Percentiles rank a stretch among this genome's conserved stretches.
Conservation (phyloP, 441 rosid species). For the Jatropha podagrica region DNA sequence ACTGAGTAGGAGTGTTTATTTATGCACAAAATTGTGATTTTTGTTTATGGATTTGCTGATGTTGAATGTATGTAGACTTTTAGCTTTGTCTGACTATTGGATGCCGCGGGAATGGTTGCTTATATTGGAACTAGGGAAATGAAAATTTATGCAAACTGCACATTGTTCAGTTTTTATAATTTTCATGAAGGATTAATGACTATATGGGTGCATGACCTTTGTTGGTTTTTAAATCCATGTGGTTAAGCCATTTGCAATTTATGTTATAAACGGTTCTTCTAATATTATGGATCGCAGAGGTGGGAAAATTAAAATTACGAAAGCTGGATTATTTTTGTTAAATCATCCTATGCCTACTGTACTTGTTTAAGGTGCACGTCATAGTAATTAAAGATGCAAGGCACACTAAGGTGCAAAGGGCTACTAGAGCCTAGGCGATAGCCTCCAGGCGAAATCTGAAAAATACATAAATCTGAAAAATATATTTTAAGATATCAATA, state of each 20-base stretch:
- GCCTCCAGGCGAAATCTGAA: no score
- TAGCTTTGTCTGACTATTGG: neutral
- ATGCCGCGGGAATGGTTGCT: neutral
- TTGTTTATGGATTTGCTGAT: neutral
- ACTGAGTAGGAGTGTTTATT: neutral
- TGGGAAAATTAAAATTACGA: no score
- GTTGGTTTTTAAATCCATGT: no score
- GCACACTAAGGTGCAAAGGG: no score
- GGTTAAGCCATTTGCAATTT: no score
- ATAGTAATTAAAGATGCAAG: no score
- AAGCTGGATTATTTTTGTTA: no score
- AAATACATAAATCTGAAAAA: no score
- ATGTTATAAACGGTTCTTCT: no score
- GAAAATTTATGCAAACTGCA: neutral
- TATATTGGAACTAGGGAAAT: neutral
- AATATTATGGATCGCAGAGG: no score
- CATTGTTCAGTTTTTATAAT: neutral
- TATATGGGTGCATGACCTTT: neutral
- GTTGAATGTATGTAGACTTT: neutral
- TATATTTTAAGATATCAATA: no score
- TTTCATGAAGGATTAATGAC: neutral
- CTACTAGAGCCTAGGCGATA: no score
- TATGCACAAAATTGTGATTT: neutral
- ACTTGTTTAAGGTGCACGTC: neutral
- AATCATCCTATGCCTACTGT: neutral